A percentile compares a stretch with the other conserved stretches of the same genome.
Evolutionary conservation across 2,329 filamentous ascomycete genomes (phyloP).

Genomic region (Hymenoscyphus fraxineus): DNA sequence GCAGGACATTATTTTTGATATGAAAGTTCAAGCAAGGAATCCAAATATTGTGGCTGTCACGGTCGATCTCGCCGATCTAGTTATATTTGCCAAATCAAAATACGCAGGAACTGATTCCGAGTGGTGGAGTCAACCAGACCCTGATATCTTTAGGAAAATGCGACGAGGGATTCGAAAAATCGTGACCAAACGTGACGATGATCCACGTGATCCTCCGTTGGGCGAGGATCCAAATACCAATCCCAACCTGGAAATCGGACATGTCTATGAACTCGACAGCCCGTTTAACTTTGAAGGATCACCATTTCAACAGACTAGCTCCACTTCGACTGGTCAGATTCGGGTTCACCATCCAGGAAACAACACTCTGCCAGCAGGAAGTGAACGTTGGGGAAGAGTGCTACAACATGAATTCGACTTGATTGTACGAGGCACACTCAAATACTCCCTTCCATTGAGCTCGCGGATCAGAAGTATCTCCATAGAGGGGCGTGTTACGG

Average conservation of each 20-base stretch:
- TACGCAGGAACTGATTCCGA: slow-evolving; percentile 65
- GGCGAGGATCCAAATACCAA: slow-evolving; percentile 63
- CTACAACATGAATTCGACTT: slow-evolving; percentile 90
- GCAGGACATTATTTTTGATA: slow-evolving; percentile 90
- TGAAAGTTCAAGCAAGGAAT: slow-evolving; percentile 84
- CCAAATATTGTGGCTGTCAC: slow-evolving; percentile 88
- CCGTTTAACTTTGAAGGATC: slow-evolving; percentile 86
- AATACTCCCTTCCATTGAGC: slow-evolving; percentile 67
- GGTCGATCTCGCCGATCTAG: slow-evolving; percentile 81
- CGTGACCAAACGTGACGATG: slow-evolving; percentile 31
- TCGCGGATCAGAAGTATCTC: slow-evolving; percentile 56
- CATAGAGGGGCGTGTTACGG: slow-evolving; percentile 55
- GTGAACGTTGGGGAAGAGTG: slow-evolving; percentile 84
- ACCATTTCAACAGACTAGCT: slow-evolving; percentile 71
- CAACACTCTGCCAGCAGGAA: slow-evolving; percentile 75
- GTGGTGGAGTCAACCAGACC: slow-evolving; percentile 50
- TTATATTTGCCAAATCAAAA: slow-evolving; percentile 91
- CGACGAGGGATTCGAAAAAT: slow-evolving; percentile 39
- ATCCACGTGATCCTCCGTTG: slow-evolving; percentile 34
- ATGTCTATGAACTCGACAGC: slow-evolving; percentile 81
- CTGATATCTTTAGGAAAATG: slow-evolving; percentile 6
- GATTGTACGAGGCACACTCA: slow-evolving; percentile 84
- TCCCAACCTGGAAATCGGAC: slow-evolving; percentile 88
- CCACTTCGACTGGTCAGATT: slow-evolving; percentile 76
- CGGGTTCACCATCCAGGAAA: slow-evolving; percentile 82